Conservation (phyloP, 352 stramenopile species). For the Halophytophthora polymorphica region DNA sequence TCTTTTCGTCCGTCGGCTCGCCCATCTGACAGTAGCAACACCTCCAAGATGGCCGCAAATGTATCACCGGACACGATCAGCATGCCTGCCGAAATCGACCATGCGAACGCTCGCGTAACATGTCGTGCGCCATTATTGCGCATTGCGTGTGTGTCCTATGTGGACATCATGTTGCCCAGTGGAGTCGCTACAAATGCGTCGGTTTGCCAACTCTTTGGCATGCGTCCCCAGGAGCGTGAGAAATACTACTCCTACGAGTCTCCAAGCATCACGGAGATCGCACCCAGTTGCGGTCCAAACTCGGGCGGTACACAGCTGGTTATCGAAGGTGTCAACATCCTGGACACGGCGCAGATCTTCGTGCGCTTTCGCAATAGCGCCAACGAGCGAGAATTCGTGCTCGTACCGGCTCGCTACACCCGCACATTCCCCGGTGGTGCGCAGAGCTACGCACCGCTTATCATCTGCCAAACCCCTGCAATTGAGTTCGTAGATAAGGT, state of each 20-base stretch:
- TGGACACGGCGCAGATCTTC: conserved; percentile 76
- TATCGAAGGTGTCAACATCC: conserved; percentile 54
- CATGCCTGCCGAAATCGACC: conserved; percentile 52
- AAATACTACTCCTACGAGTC: conserved; percentile 72
- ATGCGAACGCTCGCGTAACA: conserved; percentile 33
- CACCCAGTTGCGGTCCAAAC: conserved; percentile 53
- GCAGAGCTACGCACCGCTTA: conserved; percentile 40
- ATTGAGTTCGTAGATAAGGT: conserved; percentile 57
- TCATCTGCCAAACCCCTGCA: conserved; percentile 55
- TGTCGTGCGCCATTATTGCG: conserved; percentile 58
- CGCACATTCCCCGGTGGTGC: conserved; percentile 55
- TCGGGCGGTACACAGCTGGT: conserved; percentile 54
- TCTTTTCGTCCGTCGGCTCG: neutral
- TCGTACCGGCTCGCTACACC: conserved; percentile 57
- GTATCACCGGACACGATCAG: conserved; percentile 29
- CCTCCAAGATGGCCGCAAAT: conserved; percentile 15
- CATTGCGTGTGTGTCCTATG: conserved; percentile 27
- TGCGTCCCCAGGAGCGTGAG: conserved; percentile 45
- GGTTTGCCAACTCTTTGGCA: conserved; percentile 19
- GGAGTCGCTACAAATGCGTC: conserved; percentile 9
- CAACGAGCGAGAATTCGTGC: conserved; percentile 60
- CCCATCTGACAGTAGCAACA: neutral
- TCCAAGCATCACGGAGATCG: conserved; percentile 53
- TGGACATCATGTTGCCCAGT: conserved; percentile 49
- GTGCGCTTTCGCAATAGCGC: conserved; percentile 61